phyloP scores from a whole-genome alignment of 176 grass and related monocot species.

The Oryza rufipogon region DNA sequence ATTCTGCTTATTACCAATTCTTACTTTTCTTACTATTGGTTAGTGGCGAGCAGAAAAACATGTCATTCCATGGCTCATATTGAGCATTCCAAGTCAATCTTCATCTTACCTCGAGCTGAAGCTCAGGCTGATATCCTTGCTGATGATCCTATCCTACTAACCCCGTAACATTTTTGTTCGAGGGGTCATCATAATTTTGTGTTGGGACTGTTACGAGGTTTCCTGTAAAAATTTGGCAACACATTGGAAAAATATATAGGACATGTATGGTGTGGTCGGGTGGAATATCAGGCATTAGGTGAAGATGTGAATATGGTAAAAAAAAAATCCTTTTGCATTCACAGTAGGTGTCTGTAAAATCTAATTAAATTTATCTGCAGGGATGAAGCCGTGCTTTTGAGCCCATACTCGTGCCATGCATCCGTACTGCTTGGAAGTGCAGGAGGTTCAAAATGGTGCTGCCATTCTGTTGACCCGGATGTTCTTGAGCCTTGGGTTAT shows the following conservation, averaged over 20 bases:
- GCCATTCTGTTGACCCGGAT: not conserved
- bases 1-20: not conserved
- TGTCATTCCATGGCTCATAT: not conserved
- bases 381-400: not conserved
- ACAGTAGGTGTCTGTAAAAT: not conserved
- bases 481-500: not conserved
- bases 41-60: not conserved
- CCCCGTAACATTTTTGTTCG: not conserved
- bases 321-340: not conserved
- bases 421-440: not conserved
- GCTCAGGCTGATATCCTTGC: not conserved
- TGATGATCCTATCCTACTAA: not conserved
- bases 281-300: not conserved
- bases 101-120: not conserved
- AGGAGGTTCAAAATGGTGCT: not conserved
- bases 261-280: no score
- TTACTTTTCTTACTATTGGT: not conserved
- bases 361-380: slow-evolving; percentile 27
- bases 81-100: not conserved
- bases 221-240: not conserved
- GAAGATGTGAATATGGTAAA: not conserved
- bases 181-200: not conserved
- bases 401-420: not conserved
- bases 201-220: not conserved
- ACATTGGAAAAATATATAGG: no score